phyloP scores from a whole-genome alignment of 306 rosid species.

The Crataegus laevigata region DNA sequence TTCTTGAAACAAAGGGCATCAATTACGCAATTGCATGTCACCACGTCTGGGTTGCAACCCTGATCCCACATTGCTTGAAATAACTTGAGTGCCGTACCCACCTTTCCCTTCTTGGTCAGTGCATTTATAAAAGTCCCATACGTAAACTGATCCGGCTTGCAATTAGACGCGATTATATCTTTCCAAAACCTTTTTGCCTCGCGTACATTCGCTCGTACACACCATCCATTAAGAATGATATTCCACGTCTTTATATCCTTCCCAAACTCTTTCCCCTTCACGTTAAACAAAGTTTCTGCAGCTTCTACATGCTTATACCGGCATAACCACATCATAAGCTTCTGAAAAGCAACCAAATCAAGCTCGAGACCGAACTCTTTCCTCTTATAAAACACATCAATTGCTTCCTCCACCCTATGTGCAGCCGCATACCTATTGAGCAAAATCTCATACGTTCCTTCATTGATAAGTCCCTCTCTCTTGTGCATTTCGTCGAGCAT shows the following conservation, averaged over 20 bases:
- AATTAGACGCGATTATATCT: slow-evolving; percentile 47
- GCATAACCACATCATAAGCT: slow-evolving; percentile 63
- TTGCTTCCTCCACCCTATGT: slow-evolving; percentile 58
- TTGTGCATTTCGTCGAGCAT: slow-evolving; percentile 66
- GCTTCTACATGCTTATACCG: slow-evolving; percentile 66
- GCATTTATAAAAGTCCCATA: slow-evolving; percentile 59
- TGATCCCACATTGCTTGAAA: slow-evolving; percentile 60
- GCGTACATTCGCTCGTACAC: slow-evolving; percentile 52
- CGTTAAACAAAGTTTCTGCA: slow-evolving; percentile 60
- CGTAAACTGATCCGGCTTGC: slow-evolving; percentile 58
- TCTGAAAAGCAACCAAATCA: slow-evolving; percentile 41
- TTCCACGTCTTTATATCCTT: slow-evolving; percentile 61
- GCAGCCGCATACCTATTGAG: slow-evolving; percentile 51
- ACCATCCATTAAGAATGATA: slow-evolving; percentile 76
- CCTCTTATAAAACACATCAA: slow-evolving; percentile 37
- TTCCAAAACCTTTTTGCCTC: slow-evolving; percentile 80
- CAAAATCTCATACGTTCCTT: slow-evolving; percentile 35
- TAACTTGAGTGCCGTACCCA: slow-evolving; percentile 56
- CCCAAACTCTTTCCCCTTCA: slow-evolving; percentile 30
- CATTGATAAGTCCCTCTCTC: slow-evolving; percentile 39
- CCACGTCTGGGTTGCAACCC: slow-evolving; percentile 46
- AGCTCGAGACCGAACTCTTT: slow-evolving; percentile 41
- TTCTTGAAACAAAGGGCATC: slow-evolving; percentile 88
- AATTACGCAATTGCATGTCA: slow-evolving; percentile 62
- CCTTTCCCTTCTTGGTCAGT: slow-evolving; percentile 63